These are phyloP conservation scores for Diaporthe sp. DNA, from an alignment of 2,329 filamentous ascomycete species.

Conservation along the genomic window DNA sequence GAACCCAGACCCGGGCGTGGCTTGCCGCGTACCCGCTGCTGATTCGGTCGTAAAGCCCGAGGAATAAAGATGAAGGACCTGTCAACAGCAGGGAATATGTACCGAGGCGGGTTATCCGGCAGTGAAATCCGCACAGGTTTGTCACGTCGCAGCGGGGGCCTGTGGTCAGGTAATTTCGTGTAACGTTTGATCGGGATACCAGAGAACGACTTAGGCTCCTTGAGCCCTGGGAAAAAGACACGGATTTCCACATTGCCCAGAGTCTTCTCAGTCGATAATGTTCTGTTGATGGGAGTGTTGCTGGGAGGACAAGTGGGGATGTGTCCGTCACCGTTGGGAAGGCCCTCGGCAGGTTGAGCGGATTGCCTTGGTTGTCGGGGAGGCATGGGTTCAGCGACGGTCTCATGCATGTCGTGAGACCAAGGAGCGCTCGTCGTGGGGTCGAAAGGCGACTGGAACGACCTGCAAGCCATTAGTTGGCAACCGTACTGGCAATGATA, in stretches of 20 bases:
- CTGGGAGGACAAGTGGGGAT: conserved; percentile 72
- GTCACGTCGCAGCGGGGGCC: conserved; percentile 92
- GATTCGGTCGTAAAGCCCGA: conserved; percentile 91
- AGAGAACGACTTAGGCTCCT: conserved; percentile 77
- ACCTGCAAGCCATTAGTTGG: conserved; percentile 47
- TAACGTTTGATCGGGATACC: conserved; percentile 89
- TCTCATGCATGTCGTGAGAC: conserved; percentile 96
- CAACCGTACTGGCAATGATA: conserved; percentile 36
- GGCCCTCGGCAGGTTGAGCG: conserved; percentile 60
- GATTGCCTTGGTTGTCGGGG: conserved; percentile 58
- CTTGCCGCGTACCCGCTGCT: conserved; percentile 83
- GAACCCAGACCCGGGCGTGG: conserved; percentile 80
- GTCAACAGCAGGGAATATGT: conserved; percentile 91
- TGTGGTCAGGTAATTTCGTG: conserved; percentile 93
- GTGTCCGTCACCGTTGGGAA: conserved; percentile 66
- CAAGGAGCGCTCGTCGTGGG: conserved; percentile 81
- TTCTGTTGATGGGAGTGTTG: conserved; percentile 77
- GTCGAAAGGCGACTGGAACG: conserved; percentile 65
- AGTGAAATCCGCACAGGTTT: conserved; percentile 96
- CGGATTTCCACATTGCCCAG: conserved; percentile 89
- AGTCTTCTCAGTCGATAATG: conserved; percentile 85
- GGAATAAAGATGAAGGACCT: conserved; percentile 99
- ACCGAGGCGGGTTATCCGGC: conserved; percentile 82
- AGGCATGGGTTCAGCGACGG: conserved; percentile 63
- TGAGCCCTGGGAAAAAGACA: conserved; percentile 83